phyloP scores from a whole-genome alignment of 176 grass and related monocot species.

The Dendrocalamus sinicus region DNA sequence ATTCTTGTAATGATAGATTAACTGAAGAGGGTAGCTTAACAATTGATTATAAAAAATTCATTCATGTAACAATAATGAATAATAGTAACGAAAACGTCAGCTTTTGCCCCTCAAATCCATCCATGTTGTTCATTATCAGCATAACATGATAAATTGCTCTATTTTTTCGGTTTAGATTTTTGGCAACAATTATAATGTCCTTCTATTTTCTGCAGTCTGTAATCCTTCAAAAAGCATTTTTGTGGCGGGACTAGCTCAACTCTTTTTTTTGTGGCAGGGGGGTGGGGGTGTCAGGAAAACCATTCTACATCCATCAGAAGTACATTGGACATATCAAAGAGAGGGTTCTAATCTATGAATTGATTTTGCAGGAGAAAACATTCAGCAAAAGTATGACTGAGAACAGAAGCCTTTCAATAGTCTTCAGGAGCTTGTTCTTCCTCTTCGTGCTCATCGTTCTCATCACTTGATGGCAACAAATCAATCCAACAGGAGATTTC shows the following conservation, averaged over 20 bases:
- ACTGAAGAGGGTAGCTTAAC: conserved; percentile 12
- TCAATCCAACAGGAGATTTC: conserved; percentile 59
- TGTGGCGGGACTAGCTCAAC: too few relatives aligned
- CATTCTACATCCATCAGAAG: not conserved
- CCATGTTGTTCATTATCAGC: too few relatives aligned
- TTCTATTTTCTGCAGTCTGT: not conserved
- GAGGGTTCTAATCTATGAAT: conserved; percentile 25
- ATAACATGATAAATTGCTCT: too few relatives aligned
- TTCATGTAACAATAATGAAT: not conserved
- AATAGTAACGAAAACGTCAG: not conserved
- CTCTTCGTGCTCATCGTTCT: conserved; percentile 85
- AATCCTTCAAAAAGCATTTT: too few relatives aligned
- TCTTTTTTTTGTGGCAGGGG: not conserved
- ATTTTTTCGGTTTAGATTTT: conserved; percentile 1
- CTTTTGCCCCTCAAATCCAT: too few relatives aligned
- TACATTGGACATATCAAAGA: not conserved
- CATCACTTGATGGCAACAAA: conserved; percentile 71
- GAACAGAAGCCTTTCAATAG: conserved; percentile 75
- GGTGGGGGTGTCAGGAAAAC: not conserved
- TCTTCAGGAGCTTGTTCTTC: conserved; percentile 90
- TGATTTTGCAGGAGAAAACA: conserved; percentile 77
- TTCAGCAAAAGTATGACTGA: conserved; percentile 83
- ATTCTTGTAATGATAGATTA: conserved; percentile 34
- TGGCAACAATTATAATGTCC: conserved; percentile 25
- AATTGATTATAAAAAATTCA: not conserved